These are phyloP conservation scores for Amylocystis lapponica DNA, from an alignment of 768 basidiomycete species.

Conservation along the genomic window DNA sequence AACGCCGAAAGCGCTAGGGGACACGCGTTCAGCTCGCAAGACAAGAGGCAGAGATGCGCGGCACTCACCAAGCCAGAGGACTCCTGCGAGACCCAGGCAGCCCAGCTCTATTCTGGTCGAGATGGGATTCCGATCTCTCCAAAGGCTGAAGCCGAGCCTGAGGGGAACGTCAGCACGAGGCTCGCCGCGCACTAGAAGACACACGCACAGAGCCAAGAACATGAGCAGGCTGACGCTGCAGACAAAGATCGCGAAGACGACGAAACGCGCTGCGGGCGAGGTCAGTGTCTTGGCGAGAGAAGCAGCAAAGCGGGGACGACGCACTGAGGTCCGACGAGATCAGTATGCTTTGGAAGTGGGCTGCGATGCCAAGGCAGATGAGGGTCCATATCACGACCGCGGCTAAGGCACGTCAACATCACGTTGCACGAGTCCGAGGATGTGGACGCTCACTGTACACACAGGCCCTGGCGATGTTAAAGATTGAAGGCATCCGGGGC, in stretches of 20 bases:
- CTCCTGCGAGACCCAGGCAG: conserved; percentile 62
- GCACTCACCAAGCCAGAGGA: conserved; percentile 72
- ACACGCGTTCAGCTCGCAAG: background rate
- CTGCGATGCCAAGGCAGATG: conserved; percentile 76
- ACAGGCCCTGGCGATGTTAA: conserved; percentile 62
- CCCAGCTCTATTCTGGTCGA: conserved; percentile 73
- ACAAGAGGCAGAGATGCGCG: background rate
- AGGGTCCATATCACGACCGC: conserved; percentile 68
- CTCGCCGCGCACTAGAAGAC: conserved; percentile 1
- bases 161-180: conserved; percentile 1
- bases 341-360: conserved; percentile 67
- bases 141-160: conserved; percentile 61
- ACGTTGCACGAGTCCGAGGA: background rate
- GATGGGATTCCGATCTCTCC: conserved; percentile 68
- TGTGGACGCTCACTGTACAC: conserved; percentile 52
- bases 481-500: conserved; percentile 59
- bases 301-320: conserved; percentile 25
- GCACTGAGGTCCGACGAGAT: conserved; percentile 77
- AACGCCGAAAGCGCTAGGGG: conserved; percentile 68
- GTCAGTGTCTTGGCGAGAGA: background rate
- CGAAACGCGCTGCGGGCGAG: conserved; percentile 62
- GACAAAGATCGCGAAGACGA: conserved; percentile 82
- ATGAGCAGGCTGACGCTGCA: conserved; percentile 66
- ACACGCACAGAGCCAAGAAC: conserved; percentile 57
- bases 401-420: conserved; percentile 32